A percentile compares a stretch with the other conserved stretches of the same genome.
Evolutionary conservation across 805 yeast genomes (phyloP).

Genomic region (Kodamaea kakaduensis): DNA sequence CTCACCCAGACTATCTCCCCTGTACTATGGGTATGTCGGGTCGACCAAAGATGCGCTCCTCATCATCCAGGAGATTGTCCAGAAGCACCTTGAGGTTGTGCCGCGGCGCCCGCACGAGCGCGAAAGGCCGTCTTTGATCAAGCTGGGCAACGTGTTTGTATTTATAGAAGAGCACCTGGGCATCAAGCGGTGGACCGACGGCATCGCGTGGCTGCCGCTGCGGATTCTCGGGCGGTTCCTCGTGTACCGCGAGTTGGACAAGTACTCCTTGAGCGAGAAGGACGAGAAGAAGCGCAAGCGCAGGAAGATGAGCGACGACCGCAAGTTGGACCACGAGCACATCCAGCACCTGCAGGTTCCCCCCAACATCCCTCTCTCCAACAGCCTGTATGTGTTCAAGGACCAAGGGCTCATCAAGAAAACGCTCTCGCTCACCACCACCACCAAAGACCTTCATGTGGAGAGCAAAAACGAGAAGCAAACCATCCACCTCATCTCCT

Average conservation of each 20-base stretch:
- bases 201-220: conserved; percentile 91
- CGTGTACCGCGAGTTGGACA: conserved; percentile 66
- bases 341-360: conserved; percentile 6
- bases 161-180: conserved; percentile 80
- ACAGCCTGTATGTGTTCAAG: conserved; percentile 58
- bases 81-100: conserved; percentile 56
- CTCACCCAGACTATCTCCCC: conserved; percentile 37
- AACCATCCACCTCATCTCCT: conserved; percentile 72
- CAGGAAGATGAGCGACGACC: conserved; percentile 15
- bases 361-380: conserved; percentile 26
- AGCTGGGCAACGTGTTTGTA: conserved; percentile 78
- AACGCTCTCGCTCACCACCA: conserved; percentile 54
- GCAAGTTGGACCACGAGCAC: conserved; percentile 10
- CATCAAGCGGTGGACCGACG: conserved; percentile 94
- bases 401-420: conserved; percentile 77
- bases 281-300: conserved; percentile 42
- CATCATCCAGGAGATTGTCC: conserved; percentile 73
- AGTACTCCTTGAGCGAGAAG: conserved; percentile 38
- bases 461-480: conserved; percentile 28
- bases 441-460: conserved; percentile 24
- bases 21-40: conserved; percentile 72
- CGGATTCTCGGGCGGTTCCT: conserved; percentile 82
- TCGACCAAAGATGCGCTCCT: conserved; percentile 80
- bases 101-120: conserved; percentile 79
- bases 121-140: conserved; percentile 63